Evolutionary conservation across 2,329 filamentous ascomycete species (phyloP).

Genomic region (Talaromyces sp.): DNA sequence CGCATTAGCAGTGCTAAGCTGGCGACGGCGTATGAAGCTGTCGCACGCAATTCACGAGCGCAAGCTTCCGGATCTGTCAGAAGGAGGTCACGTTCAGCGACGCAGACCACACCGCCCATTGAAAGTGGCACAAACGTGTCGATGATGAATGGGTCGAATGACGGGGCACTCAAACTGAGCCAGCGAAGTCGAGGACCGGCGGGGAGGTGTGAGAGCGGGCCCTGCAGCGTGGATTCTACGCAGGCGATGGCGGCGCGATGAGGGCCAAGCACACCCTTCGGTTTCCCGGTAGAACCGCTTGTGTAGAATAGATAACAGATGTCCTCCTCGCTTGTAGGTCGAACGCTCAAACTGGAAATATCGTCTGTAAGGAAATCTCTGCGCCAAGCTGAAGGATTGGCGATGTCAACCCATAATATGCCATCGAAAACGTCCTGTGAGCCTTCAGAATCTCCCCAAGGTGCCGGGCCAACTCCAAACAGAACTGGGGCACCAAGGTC

Average conservation of each 20-base stretch:
- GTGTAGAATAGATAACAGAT: constrained; percentile 27
- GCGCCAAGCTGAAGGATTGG: not conserved
- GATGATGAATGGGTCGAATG: constrained; percentile 53
- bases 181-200: constrained; percentile 27
- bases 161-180: constrained; percentile 56
- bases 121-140: constrained; percentile 55
- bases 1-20: constrained; percentile 37
- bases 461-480: constrained; percentile 5
- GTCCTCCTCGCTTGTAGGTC: not conserved
- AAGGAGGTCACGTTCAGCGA: constrained; percentile 29
- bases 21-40: constrained; percentile 40
- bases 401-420: constrained; percentile 2
- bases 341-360: not conserved
- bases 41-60: constrained; percentile 31
- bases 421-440: not conserved
- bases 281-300: constrained; percentile 28
- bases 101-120: constrained; percentile 36
- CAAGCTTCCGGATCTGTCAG: constrained; percentile 29
- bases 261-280: constrained; percentile 39
- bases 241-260: constrained; percentile 19
- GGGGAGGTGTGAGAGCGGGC: not conserved
- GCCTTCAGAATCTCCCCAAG: not conserved
- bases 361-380: not conserved
- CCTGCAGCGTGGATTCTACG: constrained; percentile 1
- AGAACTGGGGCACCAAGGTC: constrained; percentile 1